Percentiles rank a stretch among this genome's conserved stretches.
Conservation (phyloP, 2,329 filamentous ascomycete species). For the Thelonectria discophora region DNA sequence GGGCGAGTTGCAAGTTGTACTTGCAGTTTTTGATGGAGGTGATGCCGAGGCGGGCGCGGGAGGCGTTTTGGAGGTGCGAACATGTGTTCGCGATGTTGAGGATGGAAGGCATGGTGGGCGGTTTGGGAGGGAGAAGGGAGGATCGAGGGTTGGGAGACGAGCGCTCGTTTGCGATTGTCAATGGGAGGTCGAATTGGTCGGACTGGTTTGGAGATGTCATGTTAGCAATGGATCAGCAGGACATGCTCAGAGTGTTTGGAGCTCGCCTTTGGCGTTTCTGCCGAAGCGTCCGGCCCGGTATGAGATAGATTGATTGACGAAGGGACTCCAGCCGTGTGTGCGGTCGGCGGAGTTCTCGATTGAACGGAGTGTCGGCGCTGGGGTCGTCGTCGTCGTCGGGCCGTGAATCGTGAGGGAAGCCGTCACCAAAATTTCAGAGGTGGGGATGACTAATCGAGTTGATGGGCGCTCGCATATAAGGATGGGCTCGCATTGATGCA, state of each 20-base stretch:
- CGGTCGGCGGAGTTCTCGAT: slow-evolving; percentile 22
- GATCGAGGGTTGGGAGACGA: not conserved
- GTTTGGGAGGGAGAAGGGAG: not conserved
- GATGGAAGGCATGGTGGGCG: slow-evolving; percentile 58
- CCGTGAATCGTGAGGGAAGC: slow-evolving; percentile 17
- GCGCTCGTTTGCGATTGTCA: not conserved
- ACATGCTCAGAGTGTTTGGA: not conserved
- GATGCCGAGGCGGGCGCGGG: slow-evolving; percentile 81
- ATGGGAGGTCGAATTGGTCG: slow-evolving; percentile 6
- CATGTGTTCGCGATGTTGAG: slow-evolving; percentile 80
- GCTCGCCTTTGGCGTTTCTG: slow-evolving; percentile 28
- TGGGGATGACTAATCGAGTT: slow-evolving; percentile 33
- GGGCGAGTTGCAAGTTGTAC: slow-evolving; percentile 77
- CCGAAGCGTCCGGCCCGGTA: not conserved
- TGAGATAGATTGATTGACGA: slow-evolving; percentile 12
- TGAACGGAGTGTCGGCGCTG: slow-evolving; percentile 18
- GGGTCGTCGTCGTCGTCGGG: slow-evolving; percentile 9
- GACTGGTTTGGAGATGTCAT: slow-evolving; percentile 2
- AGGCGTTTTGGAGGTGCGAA: slow-evolving; percentile 91
- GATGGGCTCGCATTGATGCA: slow-evolving; percentile 26
- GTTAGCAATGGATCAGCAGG: slow-evolving; percentile 20
- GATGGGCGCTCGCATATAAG: slow-evolving; percentile 3
- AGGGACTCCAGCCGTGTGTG: slow-evolving; percentile 14
- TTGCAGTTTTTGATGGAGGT: slow-evolving; percentile 85
- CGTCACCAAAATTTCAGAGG: slow-evolving; percentile 38